These are phyloP conservation scores for Beauveria sp. DNA, from an alignment of 2,329 filamentous ascomycete species.

Conservation along the genomic window DNA sequence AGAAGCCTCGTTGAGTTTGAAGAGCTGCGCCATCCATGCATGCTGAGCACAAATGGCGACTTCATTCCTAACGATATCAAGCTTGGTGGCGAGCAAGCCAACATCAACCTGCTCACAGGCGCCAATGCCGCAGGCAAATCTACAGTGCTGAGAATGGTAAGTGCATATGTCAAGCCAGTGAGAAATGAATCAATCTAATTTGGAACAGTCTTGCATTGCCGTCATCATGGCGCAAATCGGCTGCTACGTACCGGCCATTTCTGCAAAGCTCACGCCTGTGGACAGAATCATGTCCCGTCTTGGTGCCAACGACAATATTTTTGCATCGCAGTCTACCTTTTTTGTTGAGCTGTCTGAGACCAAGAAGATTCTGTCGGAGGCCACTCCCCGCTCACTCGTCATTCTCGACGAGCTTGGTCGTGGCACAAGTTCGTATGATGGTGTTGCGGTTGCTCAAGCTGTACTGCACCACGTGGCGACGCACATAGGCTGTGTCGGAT, in stretches of 20 bases:
- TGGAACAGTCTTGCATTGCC: slow-evolving; percentile 71
- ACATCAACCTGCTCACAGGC: slow-evolving; percentile 86
- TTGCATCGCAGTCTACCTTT: slow-evolving; percentile 94
- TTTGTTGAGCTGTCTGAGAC: slow-evolving; percentile 97
- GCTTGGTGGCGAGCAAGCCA: slow-evolving; percentile 72
- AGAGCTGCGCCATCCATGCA: slow-evolving; percentile 90
- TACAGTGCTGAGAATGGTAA: slow-evolving; percentile 86
- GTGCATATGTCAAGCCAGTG: slow-evolving; percentile 19
- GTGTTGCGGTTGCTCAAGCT: slow-evolving; percentile 91
- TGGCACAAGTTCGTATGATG: slow-evolving; percentile 91
- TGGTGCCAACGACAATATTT: slow-evolving; percentile 97
- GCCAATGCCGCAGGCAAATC: slow-evolving; percentile 98
- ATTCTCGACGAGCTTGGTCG: slow-evolving; percentile 95
- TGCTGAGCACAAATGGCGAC: slow-evolving; percentile 79
- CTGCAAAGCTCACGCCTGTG: slow-evolving; percentile 77
- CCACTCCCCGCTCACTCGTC: slow-evolving; percentile 86
- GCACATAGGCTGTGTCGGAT: slow-evolving; percentile 87
- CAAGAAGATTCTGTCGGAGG: slow-evolving; percentile 94
- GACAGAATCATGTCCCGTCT: slow-evolving; percentile 98
- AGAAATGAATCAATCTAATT: slow-evolving; percentile 18
- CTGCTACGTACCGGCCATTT: slow-evolving; percentile 79
- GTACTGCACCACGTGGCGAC: slow-evolving; percentile 94
- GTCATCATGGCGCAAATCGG: slow-evolving; percentile 98
- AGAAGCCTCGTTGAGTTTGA: slow-evolving; percentile 85
- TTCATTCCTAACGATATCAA: slow-evolving; percentile 95